Conservation (phyloP, 2,329 filamentous ascomycete species). For the Aureobasidium melanogenum region DNA sequence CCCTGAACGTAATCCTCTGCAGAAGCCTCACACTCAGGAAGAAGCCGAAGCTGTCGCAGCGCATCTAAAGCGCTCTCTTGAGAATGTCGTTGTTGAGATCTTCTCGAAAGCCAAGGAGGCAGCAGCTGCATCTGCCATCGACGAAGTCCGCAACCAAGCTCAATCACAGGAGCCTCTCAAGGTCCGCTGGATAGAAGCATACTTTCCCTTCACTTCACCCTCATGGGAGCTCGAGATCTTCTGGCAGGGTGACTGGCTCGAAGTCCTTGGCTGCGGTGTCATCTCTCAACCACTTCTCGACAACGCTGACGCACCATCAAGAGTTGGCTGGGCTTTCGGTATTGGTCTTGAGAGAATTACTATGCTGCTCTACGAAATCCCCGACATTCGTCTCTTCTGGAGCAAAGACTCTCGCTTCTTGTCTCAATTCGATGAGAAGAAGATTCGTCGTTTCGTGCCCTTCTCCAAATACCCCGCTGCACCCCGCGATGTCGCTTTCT, state of each 20-base stretch:
- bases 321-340: constrained; percentile 92
- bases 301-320: constrained; percentile 64
- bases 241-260: constrained; percentile 91
- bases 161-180: constrained; percentile 56
- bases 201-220: constrained; percentile 93
- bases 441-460: constrained; percentile 60
- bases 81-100: constrained; percentile 81
- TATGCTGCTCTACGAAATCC: constrained; percentile 94
- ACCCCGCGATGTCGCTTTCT: constrained; percentile 90
- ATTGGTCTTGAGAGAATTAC: constrained; percentile 89
- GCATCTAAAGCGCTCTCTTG: constrained; percentile 82
- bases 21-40: constrained; percentile 58
- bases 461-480: constrained; percentile 90
- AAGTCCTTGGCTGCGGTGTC: constrained; percentile 88
- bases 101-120: constrained; percentile 70
- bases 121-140: constrained; percentile 37
- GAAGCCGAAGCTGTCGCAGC: constrained; percentile 76
- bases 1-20: constrained; percentile 71
- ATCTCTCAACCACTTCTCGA: constrained; percentile 74
- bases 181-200: constrained; percentile 92
- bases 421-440: constrained; percentile 58
- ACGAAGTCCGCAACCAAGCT: constrained; percentile 26
- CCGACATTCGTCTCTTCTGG: constrained; percentile 96
- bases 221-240: constrained; percentile 95
- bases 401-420: constrained; percentile 76